Evolutionary conservation across 2,329 filamentous ascomycete species (phyloP).

Genomic region (Botrytis paeoniae): DNA sequence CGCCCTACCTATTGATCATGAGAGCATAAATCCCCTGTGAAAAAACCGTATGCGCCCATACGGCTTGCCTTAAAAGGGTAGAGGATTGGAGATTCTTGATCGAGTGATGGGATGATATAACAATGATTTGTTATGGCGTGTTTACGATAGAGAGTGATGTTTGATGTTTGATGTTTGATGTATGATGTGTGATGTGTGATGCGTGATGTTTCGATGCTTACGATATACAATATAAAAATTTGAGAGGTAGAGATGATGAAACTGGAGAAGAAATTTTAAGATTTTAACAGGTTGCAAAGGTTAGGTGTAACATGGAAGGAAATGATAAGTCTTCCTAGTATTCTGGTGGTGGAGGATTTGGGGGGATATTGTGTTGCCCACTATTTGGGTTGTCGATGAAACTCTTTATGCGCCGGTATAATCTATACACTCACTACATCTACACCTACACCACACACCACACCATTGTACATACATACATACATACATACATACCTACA

Average conservation of each 20-base stretch:
- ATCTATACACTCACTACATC: background rate
- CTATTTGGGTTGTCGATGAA: constrained; percentile 8
- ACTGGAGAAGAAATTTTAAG: background rate
- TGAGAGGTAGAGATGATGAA: background rate
- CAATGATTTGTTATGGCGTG: constrained; percentile 3
- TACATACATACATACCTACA: no score
- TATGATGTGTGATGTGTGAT: background rate
- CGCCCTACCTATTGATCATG: constrained; percentile 5
- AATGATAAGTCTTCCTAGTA: background rate
- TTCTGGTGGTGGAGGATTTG: background rate
- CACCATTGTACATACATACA: background rate
- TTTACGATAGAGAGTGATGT: constrained; percentile 1
- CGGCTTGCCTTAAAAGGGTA: background rate
- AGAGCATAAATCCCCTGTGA: constrained; percentile 2
- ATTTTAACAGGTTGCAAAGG: background rate
- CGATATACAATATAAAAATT: background rate
- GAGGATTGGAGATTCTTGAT: background rate
- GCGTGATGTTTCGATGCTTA: background rate
- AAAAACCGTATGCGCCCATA: background rate
- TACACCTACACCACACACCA: background rate
- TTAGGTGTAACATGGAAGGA: background rate
- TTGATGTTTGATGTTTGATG: background rate
- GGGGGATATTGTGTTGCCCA: background rate
- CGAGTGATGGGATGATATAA: constrained; percentile 9
- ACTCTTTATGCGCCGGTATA: constrained; percentile 13